phyloP scores from a whole-genome alignment of 2,329 filamentous ascomycete genomes.

The Lachnellula arida region DNA sequence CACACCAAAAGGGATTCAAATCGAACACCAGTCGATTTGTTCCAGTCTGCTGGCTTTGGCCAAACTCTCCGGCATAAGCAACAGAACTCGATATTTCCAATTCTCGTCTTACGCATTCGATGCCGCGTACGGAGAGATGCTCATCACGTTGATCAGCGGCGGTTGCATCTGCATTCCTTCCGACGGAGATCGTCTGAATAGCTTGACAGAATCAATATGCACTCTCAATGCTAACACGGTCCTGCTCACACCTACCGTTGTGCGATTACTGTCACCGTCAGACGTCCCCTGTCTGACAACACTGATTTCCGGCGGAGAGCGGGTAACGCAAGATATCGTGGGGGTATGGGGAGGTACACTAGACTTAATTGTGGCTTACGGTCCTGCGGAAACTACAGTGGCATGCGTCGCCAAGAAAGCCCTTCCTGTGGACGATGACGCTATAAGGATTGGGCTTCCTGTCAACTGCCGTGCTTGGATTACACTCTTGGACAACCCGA shows the following conservation, averaged over 20 bases:
- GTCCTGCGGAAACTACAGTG: conserved; percentile 69
- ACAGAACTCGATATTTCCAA: conserved; percentile 14
- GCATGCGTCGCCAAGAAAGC: background rate
- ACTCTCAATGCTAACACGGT: conserved; percentile 15
- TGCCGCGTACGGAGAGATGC: conserved; percentile 17
- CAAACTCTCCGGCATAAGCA: background rate
- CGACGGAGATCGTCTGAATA: conserved; percentile 17
- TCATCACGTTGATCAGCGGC: conserved; percentile 17
- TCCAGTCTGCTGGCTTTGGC: conserved; percentile 8
- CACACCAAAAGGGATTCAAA: conserved; percentile 18
- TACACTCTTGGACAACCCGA: too few species aligned
- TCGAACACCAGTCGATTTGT: conserved; percentile 13
- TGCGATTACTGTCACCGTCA: conserved; percentile 31
- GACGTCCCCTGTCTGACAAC: conserved; percentile 22
- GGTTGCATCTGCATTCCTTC: conserved; percentile 22
- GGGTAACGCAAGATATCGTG: conserved; percentile 7
- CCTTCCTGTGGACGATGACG: conserved; percentile 9
- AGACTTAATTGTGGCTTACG: conserved; percentile 52
- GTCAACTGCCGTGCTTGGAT: too few species aligned
- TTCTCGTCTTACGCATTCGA: conserved; percentile 22
- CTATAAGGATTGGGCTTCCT: conserved; percentile 12
- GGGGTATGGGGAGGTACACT: conserved; percentile 40
- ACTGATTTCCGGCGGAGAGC: conserved; percentile 19
- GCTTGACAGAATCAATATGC: conserved; percentile 14
- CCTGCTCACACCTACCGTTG: conserved; percentile 20